These are phyloP conservation scores for Pseudogymnoascus sp. DNA, from an alignment of 2,329 filamentous ascomycete species.

Conservation along the genomic window DNA sequence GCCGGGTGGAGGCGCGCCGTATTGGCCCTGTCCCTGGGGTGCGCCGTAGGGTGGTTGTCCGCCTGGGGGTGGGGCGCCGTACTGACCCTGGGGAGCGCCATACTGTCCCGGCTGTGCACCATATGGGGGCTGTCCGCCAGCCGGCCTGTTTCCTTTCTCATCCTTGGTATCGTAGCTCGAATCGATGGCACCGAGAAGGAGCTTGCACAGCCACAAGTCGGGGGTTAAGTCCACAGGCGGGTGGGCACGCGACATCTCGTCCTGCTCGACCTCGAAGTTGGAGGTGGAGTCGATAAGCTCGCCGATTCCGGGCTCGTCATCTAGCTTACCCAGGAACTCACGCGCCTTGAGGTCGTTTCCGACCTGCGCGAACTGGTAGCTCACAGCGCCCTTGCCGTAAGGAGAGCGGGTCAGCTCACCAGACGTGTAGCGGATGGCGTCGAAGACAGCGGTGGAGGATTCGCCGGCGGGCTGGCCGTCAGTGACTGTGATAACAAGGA, in stretches of 20 bases:
- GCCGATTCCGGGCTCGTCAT: slow-evolving; percentile 53
- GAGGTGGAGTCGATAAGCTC: slow-evolving; percentile 58
- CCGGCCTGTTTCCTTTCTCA: slow-evolving; percentile 39
- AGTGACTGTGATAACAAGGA: slow-evolving; percentile 57
- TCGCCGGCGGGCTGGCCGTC: slow-evolving; percentile 60
- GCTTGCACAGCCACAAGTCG: slow-evolving; percentile 54
- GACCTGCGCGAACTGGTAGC: slow-evolving; percentile 62
- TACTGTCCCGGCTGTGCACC: slow-evolving; percentile 24
- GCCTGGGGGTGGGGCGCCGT: slow-evolving; percentile 20
- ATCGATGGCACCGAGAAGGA: slow-evolving; percentile 60
- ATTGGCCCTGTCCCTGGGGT: slow-evolving; percentile 19
- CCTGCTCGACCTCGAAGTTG: slow-evolving; percentile 60
- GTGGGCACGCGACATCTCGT: slow-evolving; percentile 53
- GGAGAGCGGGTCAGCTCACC: slow-evolving; percentile 39
- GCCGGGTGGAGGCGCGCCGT: slow-evolving; percentile 27
- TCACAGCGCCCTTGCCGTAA: slow-evolving; percentile 49
- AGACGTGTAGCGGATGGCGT: slow-evolving; percentile 47
- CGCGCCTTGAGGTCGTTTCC: slow-evolving; percentile 57
- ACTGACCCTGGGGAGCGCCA: slow-evolving; percentile 26
- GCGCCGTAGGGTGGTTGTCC: slow-evolving; percentile 21
- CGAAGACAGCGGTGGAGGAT: slow-evolving; percentile 44
- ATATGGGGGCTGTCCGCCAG: slow-evolving; percentile 18
- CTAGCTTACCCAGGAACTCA: slow-evolving; percentile 55
- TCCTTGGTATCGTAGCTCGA: slow-evolving; percentile 57
- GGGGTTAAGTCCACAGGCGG: slow-evolving; percentile 55